Percentiles rank a stretch among this genome's conserved stretches.
Conservation (phyloP, 768 basidiomycete genomes). For the Rubroboletus satanas region DNA sequence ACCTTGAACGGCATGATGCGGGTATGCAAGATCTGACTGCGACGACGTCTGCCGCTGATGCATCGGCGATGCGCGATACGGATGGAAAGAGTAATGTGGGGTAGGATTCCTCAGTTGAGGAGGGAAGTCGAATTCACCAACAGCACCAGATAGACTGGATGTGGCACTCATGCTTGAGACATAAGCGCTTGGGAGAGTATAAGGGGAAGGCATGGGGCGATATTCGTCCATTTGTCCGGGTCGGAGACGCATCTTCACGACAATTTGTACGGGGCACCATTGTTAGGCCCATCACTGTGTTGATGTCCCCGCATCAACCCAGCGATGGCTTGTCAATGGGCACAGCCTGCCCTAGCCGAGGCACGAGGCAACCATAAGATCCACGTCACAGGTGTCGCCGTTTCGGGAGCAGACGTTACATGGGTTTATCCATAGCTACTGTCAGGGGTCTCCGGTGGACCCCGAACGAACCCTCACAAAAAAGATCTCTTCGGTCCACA, state of each 20-base stretch:
- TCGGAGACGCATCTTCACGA: slow-evolving; percentile 31
- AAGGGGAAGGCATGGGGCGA: slow-evolving; percentile 29
- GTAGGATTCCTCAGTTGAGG: slow-evolving; percentile 31
- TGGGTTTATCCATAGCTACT: slow-evolving; percentile 14
- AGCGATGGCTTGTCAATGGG: slow-evolving; percentile 21
- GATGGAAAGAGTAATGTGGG: slow-evolving; percentile 28
- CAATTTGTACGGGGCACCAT: slow-evolving; percentile 29
- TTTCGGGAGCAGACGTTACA: slow-evolving; percentile 30
- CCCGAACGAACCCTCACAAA: slow-evolving; percentile 14
- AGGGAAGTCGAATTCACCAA: slow-evolving; percentile 49
- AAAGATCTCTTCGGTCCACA: slow-evolving; percentile 13
- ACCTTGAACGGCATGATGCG: slow-evolving; percentile 13
- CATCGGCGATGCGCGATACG: slow-evolving; percentile 21
- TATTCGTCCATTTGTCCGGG: slow-evolving; percentile 41
- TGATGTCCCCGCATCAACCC: slow-evolving; percentile 25
- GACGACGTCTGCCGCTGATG: slow-evolving; percentile 23
- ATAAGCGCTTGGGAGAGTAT: slow-evolving; percentile 32
- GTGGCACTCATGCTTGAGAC: slow-evolving; percentile 43
- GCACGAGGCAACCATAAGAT: slow-evolving; percentile 28
- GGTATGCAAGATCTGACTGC: slow-evolving; percentile 20
- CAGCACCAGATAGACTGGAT: slow-evolving; percentile 57
- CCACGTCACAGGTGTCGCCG: slow-evolving; percentile 27
- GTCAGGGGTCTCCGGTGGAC: slow-evolving; percentile 13
- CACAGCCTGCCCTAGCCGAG: slow-evolving; percentile 29
- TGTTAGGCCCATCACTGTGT: slow-evolving; percentile 20